phyloP scores from a whole-genome alignment of 768 basidiomycete species.

The Boletus pseudo-olivaceus region DNA sequence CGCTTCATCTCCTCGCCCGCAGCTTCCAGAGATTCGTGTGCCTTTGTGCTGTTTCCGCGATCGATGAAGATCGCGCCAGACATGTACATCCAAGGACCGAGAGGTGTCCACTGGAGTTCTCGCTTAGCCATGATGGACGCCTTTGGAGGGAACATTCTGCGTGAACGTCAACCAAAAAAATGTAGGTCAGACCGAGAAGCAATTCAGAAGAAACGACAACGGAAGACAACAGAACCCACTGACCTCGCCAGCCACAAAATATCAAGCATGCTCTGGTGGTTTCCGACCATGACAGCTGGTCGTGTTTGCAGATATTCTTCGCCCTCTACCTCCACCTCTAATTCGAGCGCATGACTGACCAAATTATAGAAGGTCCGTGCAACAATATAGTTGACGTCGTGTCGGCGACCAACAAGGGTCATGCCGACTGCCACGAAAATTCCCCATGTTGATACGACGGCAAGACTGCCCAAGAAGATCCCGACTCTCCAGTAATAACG shows the following conservation, averaged over 20 bases:
- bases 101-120: slow-evolving; percentile 78
- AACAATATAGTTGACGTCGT: slow-evolving; percentile 79
- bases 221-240: slow-evolving; percentile 28
- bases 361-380: slow-evolving; percentile 79
- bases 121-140: slow-evolving; percentile 92
- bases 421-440: slow-evolving; percentile 64
- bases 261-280: slow-evolving; percentile 94
- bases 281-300: slow-evolving; percentile 77
- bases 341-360: slow-evolving; percentile 58
- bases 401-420: slow-evolving; percentile 62
- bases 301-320: slow-evolving; percentile 71
- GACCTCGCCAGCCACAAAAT: slow-evolving; percentile 78
- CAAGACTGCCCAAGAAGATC: slow-evolving; percentile 71
- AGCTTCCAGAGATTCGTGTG: slow-evolving; percentile 68
- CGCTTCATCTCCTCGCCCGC: slow-evolving; percentile 79
- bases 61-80: slow-evolving; percentile 91
- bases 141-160: slow-evolving; percentile 75
- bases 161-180: slow-evolving; percentile 4
- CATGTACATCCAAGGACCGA: slow-evolving; percentile 89
- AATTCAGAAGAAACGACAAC: slow-evolving; percentile 8
- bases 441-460: slow-evolving; percentile 69
- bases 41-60: slow-evolving; percentile 72
- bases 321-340: slow-evolving; percentile 79
- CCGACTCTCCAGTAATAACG: slow-evolving; percentile 72
- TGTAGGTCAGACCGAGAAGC: slow-evolving; percentile 1